Evolutionary conservation across 768 basidiomycete species (phyloP).

Genomic region (Mycena capillaripes): DNA sequence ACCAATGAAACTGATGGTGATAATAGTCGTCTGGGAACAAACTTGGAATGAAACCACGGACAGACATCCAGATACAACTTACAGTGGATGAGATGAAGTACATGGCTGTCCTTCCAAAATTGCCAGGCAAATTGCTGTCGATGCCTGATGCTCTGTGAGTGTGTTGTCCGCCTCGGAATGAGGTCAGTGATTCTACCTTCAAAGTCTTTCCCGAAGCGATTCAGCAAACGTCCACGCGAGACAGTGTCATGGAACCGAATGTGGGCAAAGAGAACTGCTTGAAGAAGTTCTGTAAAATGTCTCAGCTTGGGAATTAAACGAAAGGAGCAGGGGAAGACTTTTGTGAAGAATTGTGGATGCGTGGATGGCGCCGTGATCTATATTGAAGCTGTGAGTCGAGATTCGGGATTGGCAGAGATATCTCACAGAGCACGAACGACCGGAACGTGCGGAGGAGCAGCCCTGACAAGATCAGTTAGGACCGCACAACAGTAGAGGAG

Average conservation of each 20-base stretch:
- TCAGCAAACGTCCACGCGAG: constrained; percentile 85
- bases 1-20: constrained; percentile 83
- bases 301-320: neutral
- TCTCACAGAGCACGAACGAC: constrained; percentile 80
- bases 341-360: constrained; percentile 85
- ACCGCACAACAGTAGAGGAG: neutral
- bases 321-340: constrained; percentile 53
- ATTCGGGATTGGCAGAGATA: neutral
- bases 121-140: constrained; percentile 85
- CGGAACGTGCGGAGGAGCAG: constrained; percentile 67
- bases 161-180: constrained; percentile 26
- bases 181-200: constrained; percentile 63
- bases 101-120: constrained; percentile 83
- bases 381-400: neutral
- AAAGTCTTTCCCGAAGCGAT: constrained; percentile 92
- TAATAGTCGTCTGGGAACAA: constrained; percentile 65
- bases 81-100: constrained; percentile 71
- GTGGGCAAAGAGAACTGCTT: constrained; percentile 87
- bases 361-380: constrained; percentile 82
- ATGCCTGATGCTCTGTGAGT: constrained; percentile 62
- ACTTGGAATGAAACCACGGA: neutral
- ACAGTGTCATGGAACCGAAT: constrained; percentile 95
- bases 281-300: constrained; percentile 64
- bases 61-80: neutral
- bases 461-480: constrained; percentile 30